Base-by-base conservation (phyloP, 805 yeast genomes). In the Tetrapisispora pingtungensis region DNA sequence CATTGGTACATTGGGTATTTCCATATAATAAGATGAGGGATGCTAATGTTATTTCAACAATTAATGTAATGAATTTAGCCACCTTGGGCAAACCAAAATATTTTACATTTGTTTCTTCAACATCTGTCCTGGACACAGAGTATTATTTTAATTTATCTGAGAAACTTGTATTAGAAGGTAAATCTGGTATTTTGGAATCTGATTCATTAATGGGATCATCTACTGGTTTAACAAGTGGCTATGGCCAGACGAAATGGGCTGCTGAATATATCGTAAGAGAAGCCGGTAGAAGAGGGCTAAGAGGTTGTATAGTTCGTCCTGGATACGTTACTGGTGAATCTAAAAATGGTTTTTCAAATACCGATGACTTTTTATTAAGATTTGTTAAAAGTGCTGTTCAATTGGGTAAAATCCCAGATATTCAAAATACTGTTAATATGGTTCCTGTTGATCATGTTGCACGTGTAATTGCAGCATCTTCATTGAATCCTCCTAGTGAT, bases 391-490 rank as follows among this genome's bases (percentile, higher is more conserved):
- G 99, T 28, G 81, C 94, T 65, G 80, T 81, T 43, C 95, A 93
- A 66, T 67, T 94, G 47, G 95, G 96, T 10, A 69, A 72, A 41
- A 82, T 77, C 54, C 98, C 99, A 30, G 84, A 83, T 57, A 88
- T 93, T 52, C 65, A 77, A 52, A 93, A 93, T 70, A 77, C 80
- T 39, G 95, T 90, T 33, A 93, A 93, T 66, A 87, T 89, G 84
- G 97, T 87, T 19, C 98, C 98, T 3, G 98, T 93, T 36, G 97
- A 94, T 56, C 98, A 93, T 58, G 98, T 93, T 52, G 97, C 99
- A 1, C 75, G 95, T 39, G 85, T 88, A 20, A 84, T 81, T 22
- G 85, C 81, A 42, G 86, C 97, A 1, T 68, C 93, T 24, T 82
- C 96, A 0, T 71, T 93, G 49, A 77, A 78, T 56, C 90, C 95